A percentile compares a stretch with the other conserved stretches of the same genome.
Evolutionary conservation across 108 stramenopile genomes (phyloP).

Genomic region (Poteriospumella lacustris): DNA sequence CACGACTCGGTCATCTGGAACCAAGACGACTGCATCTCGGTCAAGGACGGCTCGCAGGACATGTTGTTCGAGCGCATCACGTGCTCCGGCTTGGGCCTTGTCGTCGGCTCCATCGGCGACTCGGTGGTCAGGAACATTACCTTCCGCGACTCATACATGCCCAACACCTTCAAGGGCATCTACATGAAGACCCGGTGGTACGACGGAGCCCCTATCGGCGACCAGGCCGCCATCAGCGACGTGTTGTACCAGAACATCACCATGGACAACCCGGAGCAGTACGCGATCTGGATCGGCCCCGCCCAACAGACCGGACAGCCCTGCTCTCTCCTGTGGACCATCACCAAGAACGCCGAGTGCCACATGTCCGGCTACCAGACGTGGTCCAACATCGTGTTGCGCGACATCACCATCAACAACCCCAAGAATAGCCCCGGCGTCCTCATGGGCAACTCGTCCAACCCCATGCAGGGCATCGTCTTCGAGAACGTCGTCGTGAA

Average conservation of each 20-base stretch:
- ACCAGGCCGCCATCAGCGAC: not conserved
- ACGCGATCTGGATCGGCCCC: slow-evolving; percentile 62
- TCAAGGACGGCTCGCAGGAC: slow-evolving; percentile 54
- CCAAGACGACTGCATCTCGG: slow-evolving; percentile 56
- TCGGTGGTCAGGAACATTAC: slow-evolving; percentile 55
- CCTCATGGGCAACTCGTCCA: slow-evolving; percentile 25
- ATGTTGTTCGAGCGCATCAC: slow-evolving; percentile 55
- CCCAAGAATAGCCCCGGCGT: slow-evolving; percentile 10
- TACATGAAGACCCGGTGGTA: slow-evolving; percentile 55
- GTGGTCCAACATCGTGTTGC: slow-evolving; percentile 25
- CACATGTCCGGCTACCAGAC: not conserved
- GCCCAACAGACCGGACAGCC: slow-evolving; percentile 50
- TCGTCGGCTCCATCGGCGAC: slow-evolving; percentile 52
- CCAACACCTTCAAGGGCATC: slow-evolving; percentile 54
- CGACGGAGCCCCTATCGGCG: not conserved
- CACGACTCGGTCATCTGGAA: slow-evolving; percentile 51
- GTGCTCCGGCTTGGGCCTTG: slow-evolving; percentile 55
- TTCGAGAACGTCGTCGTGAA: slow-evolving; percentile 33
- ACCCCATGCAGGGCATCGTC: slow-evolving; percentile 13
- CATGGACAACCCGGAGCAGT: slow-evolving; percentile 53
- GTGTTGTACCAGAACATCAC: slow-evolving; percentile 46
- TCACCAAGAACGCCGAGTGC: not conserved
- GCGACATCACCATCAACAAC: slow-evolving; percentile 18
- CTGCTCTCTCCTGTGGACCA: slow-evolving; percentile 26
- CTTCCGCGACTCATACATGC: slow-evolving; percentile 51